Conservation (phyloP, 1,284 basidiomycete genomes). For the Chalciporus piperatoides region DNA sequence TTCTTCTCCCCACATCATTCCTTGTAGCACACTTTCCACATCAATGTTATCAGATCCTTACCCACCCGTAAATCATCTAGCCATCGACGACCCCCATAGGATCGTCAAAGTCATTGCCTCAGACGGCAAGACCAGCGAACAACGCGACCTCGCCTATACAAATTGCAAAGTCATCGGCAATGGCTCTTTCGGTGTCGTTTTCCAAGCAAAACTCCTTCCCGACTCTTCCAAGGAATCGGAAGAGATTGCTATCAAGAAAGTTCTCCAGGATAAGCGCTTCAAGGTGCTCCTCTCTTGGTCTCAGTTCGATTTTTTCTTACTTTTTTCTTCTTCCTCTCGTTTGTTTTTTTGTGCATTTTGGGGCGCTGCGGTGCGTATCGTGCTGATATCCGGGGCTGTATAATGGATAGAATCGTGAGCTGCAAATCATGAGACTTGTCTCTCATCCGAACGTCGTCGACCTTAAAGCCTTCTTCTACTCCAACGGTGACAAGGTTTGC, state of each 20-base stretch:
- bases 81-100: conserved; percentile 92
- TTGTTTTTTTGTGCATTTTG: neutral
- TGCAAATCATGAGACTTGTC: conserved; percentile 99
- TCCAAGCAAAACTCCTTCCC: conserved; percentile 76
- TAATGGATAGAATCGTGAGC: conserved; percentile 85
- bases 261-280: conserved; percentile 99
- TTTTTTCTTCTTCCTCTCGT: conserved; percentile 1
- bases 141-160: conserved; percentile 89
- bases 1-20: conserved; percentile 9
- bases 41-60: conserved; percentile 30
- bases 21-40: conserved; percentile 7
- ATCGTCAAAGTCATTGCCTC: conserved; percentile 93
- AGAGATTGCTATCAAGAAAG: conserved; percentile 99
- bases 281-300: conserved; percentile 63
- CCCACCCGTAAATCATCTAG: conserved; percentile 36
- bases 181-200: conserved; percentile 98
- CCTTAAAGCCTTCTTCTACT: conserved; percentile 98
- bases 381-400: conserved; percentile 5
- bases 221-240: conserved; percentile 59
- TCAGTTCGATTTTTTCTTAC: conserved; percentile 5
- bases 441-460: conserved; percentile 98
- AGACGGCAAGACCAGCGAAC: conserved; percentile 90
- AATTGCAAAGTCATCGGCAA: conserved; percentile 99
- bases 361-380: conserved; percentile 1
- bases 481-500: conserved; percentile 95